Base-by-base conservation (phyloP, 805 yeast species). In the Candida peoriensis region DNA sequence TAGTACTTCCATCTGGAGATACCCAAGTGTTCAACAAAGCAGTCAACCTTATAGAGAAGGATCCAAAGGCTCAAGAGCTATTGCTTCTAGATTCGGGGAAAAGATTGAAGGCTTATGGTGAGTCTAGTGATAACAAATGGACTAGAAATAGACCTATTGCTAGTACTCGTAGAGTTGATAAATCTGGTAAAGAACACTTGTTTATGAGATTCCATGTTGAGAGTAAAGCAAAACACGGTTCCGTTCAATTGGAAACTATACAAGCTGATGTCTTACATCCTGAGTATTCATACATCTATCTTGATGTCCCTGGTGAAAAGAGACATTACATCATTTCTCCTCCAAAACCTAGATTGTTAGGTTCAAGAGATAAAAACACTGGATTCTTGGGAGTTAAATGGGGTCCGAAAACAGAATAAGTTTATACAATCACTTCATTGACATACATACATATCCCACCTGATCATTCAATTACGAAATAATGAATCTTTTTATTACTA, bases 1-100 rank as follows among this genome's bases (percentile, higher is more conserved):
- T 89, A 21, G 76, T 86, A 45, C 72, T 89, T 31, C 96, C 97
- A 8, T 81, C 94, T 1, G 95, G 95, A 17, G 96, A 89, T 54
- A 89, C 95, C 0, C 83, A 81, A 44, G 76, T 94, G 2, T 89
- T 89, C 66, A 88, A 89, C 61, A 74, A 86, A 47, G 94, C 95
- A 2, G 88, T 88, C 21, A 72, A 75, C 10, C 61, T 84, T 48
- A 74, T 87, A 24, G 90, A 89, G 53, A 66, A 79, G 39, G 85
- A 81, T 56, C 69, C 70, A 32, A 58, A 57, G 24, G 79, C 82
- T 4, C 78, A 78, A 46, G 61, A 66, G 43, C 56, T 78, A 20
- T 63, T 89, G 24, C 72, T 73, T 13, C 14, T 48, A 4, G 44
- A 49, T 6, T 50, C 68, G 3, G 78, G 76, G 8, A 73, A 70